Percentiles rank a stretch among this genome's conserved stretches.
phyloP scores from a whole-genome alignment of 495 filamentous ascomycete species.

The Emericellopsis terricola region DNA sequence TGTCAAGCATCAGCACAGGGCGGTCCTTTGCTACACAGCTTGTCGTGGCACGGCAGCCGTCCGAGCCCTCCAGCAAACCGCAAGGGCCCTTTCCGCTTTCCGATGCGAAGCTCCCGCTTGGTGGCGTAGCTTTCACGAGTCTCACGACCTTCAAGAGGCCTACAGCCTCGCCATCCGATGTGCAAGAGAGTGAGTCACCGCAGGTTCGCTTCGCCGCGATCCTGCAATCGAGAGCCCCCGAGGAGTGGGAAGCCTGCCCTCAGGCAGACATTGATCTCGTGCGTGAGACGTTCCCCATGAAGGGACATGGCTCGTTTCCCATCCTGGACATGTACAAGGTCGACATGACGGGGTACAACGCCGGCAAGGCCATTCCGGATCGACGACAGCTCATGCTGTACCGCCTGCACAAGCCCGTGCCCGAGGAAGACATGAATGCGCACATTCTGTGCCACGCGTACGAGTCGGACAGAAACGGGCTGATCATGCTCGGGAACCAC shows the following conservation, averaged over 20 bases:
- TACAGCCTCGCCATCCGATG: constrained; percentile 10
- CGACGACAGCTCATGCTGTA: constrained; percentile 43
- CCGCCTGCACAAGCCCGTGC: constrained; percentile 27
- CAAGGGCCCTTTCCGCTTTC: constrained; percentile 10
- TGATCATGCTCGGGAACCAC: constrained; percentile 43
- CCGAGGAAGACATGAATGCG: constrained; percentile 25
- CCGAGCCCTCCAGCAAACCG: constrained; percentile 13
- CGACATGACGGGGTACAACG: constrained; percentile 40
- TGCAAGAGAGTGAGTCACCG: constrained; percentile 12
- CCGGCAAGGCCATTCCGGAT: constrained; percentile 27
- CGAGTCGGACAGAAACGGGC: constrained; percentile 48
- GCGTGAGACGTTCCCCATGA: constrained; percentile 9
- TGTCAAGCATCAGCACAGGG: constrained; percentile 34
- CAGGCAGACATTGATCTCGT: constrained; percentile 18
- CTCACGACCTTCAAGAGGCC: constrained; percentile 42
- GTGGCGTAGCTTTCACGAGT: constrained; percentile 39
- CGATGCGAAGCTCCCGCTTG: constrained; percentile 17
- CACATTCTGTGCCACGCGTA: constrained; percentile 50
- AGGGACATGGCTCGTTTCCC: constrained; percentile 29
- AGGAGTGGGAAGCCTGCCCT: constrained; percentile 23
- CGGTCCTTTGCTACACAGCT: constrained; percentile 37
- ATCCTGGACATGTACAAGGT: constrained; percentile 43
- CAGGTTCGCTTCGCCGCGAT: constrained; percentile 20
- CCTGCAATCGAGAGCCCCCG: constrained; percentile 10
- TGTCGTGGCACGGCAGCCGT: constrained; percentile 36